Conservation (phyloP, 192 early-diverging fungal genomes). For the Phlyctochytrium arcticum region DNA sequence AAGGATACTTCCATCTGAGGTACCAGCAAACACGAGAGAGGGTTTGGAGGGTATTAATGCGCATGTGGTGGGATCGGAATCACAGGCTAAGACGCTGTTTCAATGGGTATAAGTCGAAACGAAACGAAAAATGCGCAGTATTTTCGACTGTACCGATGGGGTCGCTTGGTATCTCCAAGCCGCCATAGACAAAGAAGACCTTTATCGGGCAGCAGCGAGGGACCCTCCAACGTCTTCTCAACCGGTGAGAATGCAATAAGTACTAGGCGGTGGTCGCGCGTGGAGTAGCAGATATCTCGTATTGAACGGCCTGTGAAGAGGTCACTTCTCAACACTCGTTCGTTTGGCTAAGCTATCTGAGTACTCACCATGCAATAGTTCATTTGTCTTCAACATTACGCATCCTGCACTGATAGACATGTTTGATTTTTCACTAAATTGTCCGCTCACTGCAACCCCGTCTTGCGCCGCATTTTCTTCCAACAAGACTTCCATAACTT, state of each 20-base stretch:
- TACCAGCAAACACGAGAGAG: constrained; percentile 41
- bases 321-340: not conserved
- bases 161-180: constrained; percentile 25
- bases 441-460: constrained; percentile 15
- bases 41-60: constrained; percentile 26
- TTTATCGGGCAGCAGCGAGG: constrained; percentile 1
- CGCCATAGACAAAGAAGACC: constrained; percentile 36
- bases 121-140: too few relatives aligned
- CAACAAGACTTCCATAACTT: constrained; percentile 41
- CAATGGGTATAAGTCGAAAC: too few relatives aligned
- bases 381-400: too few relatives aligned
- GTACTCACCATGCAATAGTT: too few relatives aligned
- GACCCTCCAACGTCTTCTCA: not conserved
- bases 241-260: constrained; percentile 15
- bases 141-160: constrained; percentile 34
- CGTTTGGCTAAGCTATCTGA: too few relatives aligned
- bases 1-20: constrained; percentile 37
- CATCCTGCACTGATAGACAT: constrained; percentile 32
- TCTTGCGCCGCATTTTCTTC: constrained; percentile 31
- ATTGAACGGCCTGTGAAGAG: constrained; percentile 10
- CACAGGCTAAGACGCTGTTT: constrained; percentile 34
- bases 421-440: constrained; percentile 6
- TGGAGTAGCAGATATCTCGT: constrained; percentile 16
- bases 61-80: constrained; percentile 23
- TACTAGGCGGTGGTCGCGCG: constrained; percentile 27